Evolutionary conservation across 352 stramenopile species (phyloP).

Genomic region (Globisporangium rhizosaccharum): DNA sequence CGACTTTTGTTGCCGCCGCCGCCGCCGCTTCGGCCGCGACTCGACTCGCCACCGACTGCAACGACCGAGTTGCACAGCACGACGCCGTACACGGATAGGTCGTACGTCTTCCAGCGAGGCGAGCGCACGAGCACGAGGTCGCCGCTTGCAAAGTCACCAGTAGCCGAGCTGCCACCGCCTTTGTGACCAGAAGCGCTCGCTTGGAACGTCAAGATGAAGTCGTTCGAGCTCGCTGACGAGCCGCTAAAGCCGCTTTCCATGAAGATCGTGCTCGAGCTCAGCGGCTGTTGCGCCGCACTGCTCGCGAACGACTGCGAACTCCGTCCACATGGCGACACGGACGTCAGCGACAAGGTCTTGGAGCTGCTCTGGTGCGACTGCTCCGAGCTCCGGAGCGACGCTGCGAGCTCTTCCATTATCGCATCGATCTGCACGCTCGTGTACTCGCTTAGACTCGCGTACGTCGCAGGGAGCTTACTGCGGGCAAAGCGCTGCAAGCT

Average conservation of each 20-base stretch:
- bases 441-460: conserved; percentile 52
- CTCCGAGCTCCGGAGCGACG: conserved; percentile 45
- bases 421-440: conserved; percentile 47
- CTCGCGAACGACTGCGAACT: conserved; percentile 14
- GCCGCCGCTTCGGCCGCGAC: not conserved
- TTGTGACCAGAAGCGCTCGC: conserved; percentile 14
- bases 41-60: conserved; percentile 21
- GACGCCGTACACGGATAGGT: conserved; percentile 56
- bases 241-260: conserved; percentile 67
- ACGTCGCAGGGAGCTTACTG: conserved; percentile 34
- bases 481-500: conserved; percentile 26
- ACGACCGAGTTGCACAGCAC: conserved; percentile 69
- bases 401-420: conserved; percentile 65
- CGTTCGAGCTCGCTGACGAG: conserved; percentile 26
- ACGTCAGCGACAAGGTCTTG: conserved; percentile 36
- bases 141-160: conserved; percentile 46
- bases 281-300: not conserved
- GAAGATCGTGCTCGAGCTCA: conserved; percentile 59
- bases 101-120: conserved; percentile 50
- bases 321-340: conserved; percentile 48
- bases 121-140: conserved; percentile 61
- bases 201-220: conserved; percentile 66
- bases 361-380: conserved; percentile 28
- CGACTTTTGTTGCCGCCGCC: conserved; percentile 6
- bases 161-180: conserved; percentile 1